Base-by-base conservation (phyloP, 2,329 filamentous ascomycete species). In the Cordyceps fumosorosea region DNA sequence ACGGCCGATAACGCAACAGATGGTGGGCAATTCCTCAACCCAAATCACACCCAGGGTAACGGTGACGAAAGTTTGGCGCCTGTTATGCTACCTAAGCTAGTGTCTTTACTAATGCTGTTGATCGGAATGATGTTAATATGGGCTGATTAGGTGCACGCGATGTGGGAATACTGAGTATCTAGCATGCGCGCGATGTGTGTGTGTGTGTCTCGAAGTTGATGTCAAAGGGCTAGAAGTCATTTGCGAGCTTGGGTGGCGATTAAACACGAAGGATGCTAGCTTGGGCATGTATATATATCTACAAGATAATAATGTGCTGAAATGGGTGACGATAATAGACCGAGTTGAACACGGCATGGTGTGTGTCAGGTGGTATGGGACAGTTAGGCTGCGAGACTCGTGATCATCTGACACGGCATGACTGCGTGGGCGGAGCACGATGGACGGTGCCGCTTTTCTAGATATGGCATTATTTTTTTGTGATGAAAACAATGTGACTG, bases 331-430 rank as follows among this genome's bases (percentile, higher is more conserved):
- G 32, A 42, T 20, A 61, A 61, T 45, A 47, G 24, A 62, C 45
- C 26, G 37, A 62, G 24, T 56, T 55, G 10, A 12, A 26, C 10
- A 48, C 48, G 59, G 22, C 18, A 55, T 22, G 44, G 59, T 61
- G 51, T 55, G 58, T 24, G 50, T 61, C 59, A 61, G 45, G 59
- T 61, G 59, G 20, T 29, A 37, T 18, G 16, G 3, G 22, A 26
- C 22, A 20, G 26, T 11, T 53, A 48, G 34, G 50, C 26, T 60
- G 62, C 45, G n/a, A 55, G 50, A 20, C 45, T 42, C 20, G 51
- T 59, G 56, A 44, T 63, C 62, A 63, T 59, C 22, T 63, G 62
- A 63, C 26, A 20, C 48, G 18, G 56, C 51, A 32, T 56, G 32
- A 56, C 50, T 55, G 56, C 50, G 26, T 48, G 50, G 50, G 29